Conservation (phyloP, 108 stramenopile species). For the Skeletonema marinoi region DNA sequence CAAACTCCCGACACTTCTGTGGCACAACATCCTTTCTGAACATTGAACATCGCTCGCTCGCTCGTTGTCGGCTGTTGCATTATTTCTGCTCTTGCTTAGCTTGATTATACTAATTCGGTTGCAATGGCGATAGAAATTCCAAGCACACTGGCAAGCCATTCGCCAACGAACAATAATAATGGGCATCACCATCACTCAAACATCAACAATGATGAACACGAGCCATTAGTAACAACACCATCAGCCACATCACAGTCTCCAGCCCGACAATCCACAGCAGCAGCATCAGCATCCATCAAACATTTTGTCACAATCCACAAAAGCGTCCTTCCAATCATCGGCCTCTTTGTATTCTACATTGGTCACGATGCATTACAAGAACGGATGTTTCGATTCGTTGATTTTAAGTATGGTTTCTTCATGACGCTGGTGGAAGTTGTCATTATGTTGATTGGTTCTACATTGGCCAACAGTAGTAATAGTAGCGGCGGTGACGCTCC, state of each 20-base stretch:
- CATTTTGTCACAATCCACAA: conserved; percentile 2
- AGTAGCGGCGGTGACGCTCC: neutral
- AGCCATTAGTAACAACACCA: neutral
- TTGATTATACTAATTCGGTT: neutral
- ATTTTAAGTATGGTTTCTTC: conserved; percentile 44
- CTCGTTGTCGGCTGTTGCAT: too few relatives aligned
- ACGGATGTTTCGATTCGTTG: conserved; percentile 42
- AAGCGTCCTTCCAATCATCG: conserved; percentile 13
- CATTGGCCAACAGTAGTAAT: neutral
- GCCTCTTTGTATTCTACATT: conserved; percentile 50
- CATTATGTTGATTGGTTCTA: conserved; percentile 30
- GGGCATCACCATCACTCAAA: neutral
- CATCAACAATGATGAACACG: neutral
- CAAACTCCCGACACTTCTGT: neutral
- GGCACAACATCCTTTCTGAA: neutral
- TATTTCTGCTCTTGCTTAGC: too few relatives aligned
- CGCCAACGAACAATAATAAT: neutral
- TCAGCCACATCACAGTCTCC: neutral
- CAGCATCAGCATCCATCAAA: neutral
- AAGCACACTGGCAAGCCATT: neutral
- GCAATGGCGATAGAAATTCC: neutral
- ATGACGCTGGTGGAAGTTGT: conserved; percentile 44
- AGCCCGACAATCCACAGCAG: neutral
- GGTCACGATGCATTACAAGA: conserved; percentile 50
- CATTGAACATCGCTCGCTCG: too few relatives aligned